Conservation (phyloP, 805 yeast species). For the Saturnispora kantuleensis region DNA sequence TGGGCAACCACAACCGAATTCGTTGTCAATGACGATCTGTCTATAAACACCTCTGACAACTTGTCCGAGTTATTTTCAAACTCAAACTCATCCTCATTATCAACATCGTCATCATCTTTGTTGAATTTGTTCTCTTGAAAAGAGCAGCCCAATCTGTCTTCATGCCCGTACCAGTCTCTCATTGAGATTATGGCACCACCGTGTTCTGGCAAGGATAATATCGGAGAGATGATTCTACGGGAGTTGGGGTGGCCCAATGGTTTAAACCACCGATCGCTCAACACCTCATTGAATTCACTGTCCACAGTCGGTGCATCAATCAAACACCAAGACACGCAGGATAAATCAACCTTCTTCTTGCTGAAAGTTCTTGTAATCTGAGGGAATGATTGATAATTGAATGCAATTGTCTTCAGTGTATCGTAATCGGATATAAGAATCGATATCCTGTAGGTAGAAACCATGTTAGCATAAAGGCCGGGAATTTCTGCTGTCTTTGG, state of each 20-base stretch:
- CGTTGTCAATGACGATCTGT: slow-evolving; percentile 60
- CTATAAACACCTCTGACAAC: slow-evolving; percentile 59
- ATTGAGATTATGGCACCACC: slow-evolving; percentile 93
- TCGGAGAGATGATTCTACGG: slow-evolving; percentile 72
- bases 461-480: slow-evolving; percentile 77
- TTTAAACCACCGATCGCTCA: slow-evolving; percentile 80
- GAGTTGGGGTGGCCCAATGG: slow-evolving; percentile 82
- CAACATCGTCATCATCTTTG: slow-evolving; percentile 20
- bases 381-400: slow-evolving; percentile 87
- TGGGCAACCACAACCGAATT: slow-evolving; percentile 62
- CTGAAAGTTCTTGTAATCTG: slow-evolving; percentile 72
- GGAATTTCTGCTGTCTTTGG: slow-evolving; percentile 64
- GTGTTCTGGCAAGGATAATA: slow-evolving; percentile 80
- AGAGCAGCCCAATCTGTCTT: slow-evolving; percentile 48
- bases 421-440: slow-evolving; percentile 77
- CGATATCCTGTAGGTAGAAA: slow-evolving; percentile 62
- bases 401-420: slow-evolving; percentile 81
- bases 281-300: slow-evolving; percentile 82
- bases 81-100: slow-evolving; percentile 14
- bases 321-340: slow-evolving; percentile 78
- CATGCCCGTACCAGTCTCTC: slow-evolving; percentile 81
- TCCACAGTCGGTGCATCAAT: slow-evolving; percentile 85
- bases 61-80: slow-evolving; percentile 25
- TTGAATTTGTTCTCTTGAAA: slow-evolving; percentile 24
- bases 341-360: slow-evolving; percentile 66